Evolutionary conservation across 352 stramenopile genomes (phyloP), one percentile per base, ranked within the genome.

Genomic region (Hyphochytrium catenoides): DNA sequence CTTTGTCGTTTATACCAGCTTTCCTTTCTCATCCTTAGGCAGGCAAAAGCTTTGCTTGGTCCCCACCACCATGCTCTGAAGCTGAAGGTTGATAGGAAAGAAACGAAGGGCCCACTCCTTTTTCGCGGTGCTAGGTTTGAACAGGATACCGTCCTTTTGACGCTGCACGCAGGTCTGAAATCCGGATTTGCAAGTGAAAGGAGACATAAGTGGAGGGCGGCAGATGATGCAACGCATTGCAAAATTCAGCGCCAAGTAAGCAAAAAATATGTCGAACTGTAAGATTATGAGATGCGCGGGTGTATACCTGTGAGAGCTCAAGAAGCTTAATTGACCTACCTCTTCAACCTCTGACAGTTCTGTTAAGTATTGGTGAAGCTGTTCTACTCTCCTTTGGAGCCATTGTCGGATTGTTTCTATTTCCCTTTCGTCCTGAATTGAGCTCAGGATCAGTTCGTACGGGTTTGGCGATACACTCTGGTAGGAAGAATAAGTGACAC

Each of bases 101-200:
- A 84, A 84, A 1, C 66, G 66, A 42, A 84, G 44, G 15, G 77
- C 67, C 0, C 56, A 41, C 11, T 60, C 74, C 35, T 82, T 82
- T 35, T 81, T 84, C 42, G 79, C 70, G 11, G 81, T 63, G 36
- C 67, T 82, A 3, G 70, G 65, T 46, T 84, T 84, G 53, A 84
- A 84, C 28, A 82, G 81, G 33, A 70, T 59, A 34, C 81, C 81
- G 58, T 84, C 61, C 38, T 82, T 82, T 50, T 82, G 67, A 14
- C 67, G 67, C 27, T 78, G 75, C 20, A 84, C 67, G 18, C 79
- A 34, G 25, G 74, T 76, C 40, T 84, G 70, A 22, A 79, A n/a
- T n/a, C n/a, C n/a, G n/a, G n/a, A n/a, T n/a, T n/a, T n/a, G n/a
- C n/a, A n/a, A n/a, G n/a, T n/a, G n/a, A n/a, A n/a, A n/a, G n/a